Evolutionary conservation across 2,329 filamentous ascomycete genomes (phyloP), one percentile per base, ranked within the genome.

Genomic region (Talaromyces marneffei): DNA sequence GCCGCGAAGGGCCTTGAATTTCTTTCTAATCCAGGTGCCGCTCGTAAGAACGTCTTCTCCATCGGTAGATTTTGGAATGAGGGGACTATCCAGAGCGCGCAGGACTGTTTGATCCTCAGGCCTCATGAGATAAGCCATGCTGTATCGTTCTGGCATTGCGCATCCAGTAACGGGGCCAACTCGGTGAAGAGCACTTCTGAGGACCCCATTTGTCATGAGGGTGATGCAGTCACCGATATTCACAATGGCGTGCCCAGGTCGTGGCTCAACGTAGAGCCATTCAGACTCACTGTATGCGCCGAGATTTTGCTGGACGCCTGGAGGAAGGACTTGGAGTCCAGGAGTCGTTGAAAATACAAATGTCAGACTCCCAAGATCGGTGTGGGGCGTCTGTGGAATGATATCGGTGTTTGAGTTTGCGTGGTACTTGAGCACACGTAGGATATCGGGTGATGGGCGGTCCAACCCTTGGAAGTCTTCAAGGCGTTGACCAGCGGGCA

Each of bases 281-380:
- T 55, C 52, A 54, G 50, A 54, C n/a, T 54, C 50, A 23, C 50
- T 54, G 31, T 29, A 37, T 54, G 50, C 50, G 12, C 50, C 50
- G 16, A 31, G 31, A 8, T 29, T 54, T 23, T 54, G 50, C 52
- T 39, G 18, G 18, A 55, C 20, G 10, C 52, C 52, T 6, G 52
- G 52, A 0, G 66, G 62, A 3, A 68, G 65, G 20, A 68, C 64
- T 37, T 61, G 66, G 18, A 68, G 62, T 2, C 63, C 64, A 48
- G 62, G 12, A 3, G 42, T 59, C 66, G 64, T 67, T 8, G 57
- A 55, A 39, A 55, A 55, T 9, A 55, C 52, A 27, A 55, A 39
- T 4, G 52, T 40, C 18, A 55, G 33, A 27, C 52, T 55, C 2
- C 52, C 52, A 12, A 55, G 52, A 23, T 55, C 52, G n/a, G 52